phyloP scores from a whole-genome alignment of 306 rosid genomes.

The Mimosa bimucronata region DNA sequence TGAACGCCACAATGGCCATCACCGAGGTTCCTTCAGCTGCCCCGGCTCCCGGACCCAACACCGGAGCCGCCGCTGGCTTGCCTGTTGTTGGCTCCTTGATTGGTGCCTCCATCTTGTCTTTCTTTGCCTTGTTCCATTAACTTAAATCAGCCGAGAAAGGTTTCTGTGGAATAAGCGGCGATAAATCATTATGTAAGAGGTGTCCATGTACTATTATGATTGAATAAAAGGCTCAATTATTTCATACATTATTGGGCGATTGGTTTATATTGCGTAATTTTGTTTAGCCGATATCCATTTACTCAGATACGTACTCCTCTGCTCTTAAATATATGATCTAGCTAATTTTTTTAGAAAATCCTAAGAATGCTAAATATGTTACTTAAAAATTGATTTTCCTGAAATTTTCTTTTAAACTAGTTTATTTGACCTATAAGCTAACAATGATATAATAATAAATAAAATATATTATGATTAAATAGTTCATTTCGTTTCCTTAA shows the following conservation, averaged over 20 bases:
- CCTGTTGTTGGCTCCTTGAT: conserved; percentile 62
- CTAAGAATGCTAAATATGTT: too few relatives aligned
- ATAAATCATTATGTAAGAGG: neutral
- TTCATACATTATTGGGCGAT: neutral
- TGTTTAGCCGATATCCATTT: neutral
- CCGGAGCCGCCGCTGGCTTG: conserved; percentile 49
- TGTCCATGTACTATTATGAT: conserved; percentile 12
- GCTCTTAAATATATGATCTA: too few relatives aligned
- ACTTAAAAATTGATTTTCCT: too few relatives aligned
- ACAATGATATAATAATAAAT: too few relatives aligned
- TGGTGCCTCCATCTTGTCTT: conserved; percentile 65
- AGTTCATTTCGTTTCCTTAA: too few relatives aligned
- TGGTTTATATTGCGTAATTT: conserved; percentile 9
- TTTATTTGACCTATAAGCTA: too few relatives aligned
- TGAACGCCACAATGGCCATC: conserved; percentile 43
- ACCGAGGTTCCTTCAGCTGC: conserved; percentile 40
- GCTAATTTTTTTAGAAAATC: too few relatives aligned
- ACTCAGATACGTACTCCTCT: too few relatives aligned
- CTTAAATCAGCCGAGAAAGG: neutral
- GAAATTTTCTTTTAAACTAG: too few relatives aligned
- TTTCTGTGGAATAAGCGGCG: neutral
- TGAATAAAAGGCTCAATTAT: conserved; percentile 33
- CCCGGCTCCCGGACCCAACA: conserved; percentile 53
- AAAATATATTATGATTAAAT: too few relatives aligned
- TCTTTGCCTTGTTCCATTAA: conserved; percentile 63